Base-by-base conservation (phyloP, 164 flowering plant genomes). In the Magnolia changhungtana region DNA sequence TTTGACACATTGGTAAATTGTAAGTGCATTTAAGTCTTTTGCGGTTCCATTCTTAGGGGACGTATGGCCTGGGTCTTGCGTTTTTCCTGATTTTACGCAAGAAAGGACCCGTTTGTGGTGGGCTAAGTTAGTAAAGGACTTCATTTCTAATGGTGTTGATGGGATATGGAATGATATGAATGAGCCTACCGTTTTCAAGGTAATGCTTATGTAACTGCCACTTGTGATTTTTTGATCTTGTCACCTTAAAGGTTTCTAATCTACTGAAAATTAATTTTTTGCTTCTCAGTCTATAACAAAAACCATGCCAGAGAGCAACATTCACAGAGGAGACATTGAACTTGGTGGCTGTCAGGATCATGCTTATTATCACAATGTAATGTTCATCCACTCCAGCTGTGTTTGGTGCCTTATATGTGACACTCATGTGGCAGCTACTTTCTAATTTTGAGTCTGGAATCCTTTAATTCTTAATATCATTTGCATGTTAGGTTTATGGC, bases 121-220 rank as follows among this genome's bases (percentile, higher is more conserved):
- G 98, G 91, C 95, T 65, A 72, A 80, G 77, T 81, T 92, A 76
- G 98, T 95, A 21, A 93, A 90, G 80, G 96, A 92, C 67, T 95
- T 95, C 59, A 71, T 81, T 79, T 80, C 86, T 67, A 90, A 92
- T 85, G 98, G 98, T 71, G 98, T 93, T 82, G 98, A 93, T 87
- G 98, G 98, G 58, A 90, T 95, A 83, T 95, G 99, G 99, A 95
- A 95, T 81, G 99, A 95, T 81, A 95, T 95, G 99, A 95, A 95
- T 83, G 99, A 95, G 80, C 99, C 99, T 50, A 91, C 98, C 67
- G 80, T 93, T 73, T 93, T 95, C 75, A 93, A 90, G 96, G 99
- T 91, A 72, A 77, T 61, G 69, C 14, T 23, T 27, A 21, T 24
- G 10, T 50, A 23, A 66, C 24, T 51, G 67, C 61, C 9, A 29